Percentiles rank a stretch among this genome's conserved stretches.
These are phyloP conservation scores for Cornus controversa DNA, from an alignment of 148 eudicot species.

Conservation along the genomic window DNA sequence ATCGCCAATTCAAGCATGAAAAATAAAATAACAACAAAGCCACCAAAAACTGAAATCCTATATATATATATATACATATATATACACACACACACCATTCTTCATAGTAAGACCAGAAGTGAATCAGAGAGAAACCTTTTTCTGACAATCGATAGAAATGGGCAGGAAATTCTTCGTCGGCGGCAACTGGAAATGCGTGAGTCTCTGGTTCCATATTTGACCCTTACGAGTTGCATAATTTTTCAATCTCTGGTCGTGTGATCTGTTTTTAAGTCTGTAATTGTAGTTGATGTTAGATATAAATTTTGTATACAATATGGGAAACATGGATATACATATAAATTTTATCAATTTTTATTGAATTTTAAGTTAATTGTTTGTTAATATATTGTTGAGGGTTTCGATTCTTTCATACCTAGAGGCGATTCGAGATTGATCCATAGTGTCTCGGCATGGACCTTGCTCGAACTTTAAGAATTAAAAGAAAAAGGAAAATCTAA, in stretches of 20 bases:
- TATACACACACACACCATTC: not conserved
- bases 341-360: too few species aligned
- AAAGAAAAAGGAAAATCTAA: too few species aligned
- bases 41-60: not conserved
- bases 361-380: too few species aligned
- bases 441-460: too few species aligned
- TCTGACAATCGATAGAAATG: constrained; percentile 24
- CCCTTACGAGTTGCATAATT: not conserved
- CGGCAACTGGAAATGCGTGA: constrained; percentile 90
- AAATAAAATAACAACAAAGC: not conserved
- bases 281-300: too few species aligned
- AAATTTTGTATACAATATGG: too few species aligned
- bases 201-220: constrained; percentile 5
- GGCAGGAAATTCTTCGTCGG: constrained; percentile 78
- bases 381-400: too few species aligned
- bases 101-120: not conserved
- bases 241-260: not conserved
- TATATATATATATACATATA: not conserved
- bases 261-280: too few species aligned
- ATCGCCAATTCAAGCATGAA: not conserved
- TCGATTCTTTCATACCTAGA: too few species aligned
- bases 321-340: too few species aligned
- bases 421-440: too few species aligned
- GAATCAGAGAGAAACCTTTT: not conserved
- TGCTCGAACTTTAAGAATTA: too few species aligned